These are phyloP conservation scores for Tanacetum coccineum DNA, from an alignment of 129 eudicot species.

Conservation along the genomic window DNA sequence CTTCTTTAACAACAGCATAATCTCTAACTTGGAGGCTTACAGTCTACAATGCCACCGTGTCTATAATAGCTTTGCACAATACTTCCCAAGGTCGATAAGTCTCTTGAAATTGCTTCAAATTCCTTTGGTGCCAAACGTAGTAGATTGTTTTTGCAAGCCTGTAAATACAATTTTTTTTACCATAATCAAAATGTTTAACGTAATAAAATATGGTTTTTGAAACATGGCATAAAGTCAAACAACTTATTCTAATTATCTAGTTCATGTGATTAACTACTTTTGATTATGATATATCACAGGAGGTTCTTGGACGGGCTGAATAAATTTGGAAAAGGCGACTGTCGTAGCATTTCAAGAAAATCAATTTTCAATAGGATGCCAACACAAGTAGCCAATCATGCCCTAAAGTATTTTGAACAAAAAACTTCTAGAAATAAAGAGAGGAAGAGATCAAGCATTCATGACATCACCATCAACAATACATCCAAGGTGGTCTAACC, in stretches of 20 bases:
- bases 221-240: not conserved
- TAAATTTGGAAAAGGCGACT: constrained; percentile 31
- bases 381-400: constrained; percentile 38
- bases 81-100: too few species aligned
- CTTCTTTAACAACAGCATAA: too few species aligned
- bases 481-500: not conserved
- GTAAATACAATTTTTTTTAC: too few species aligned
- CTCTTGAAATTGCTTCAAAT: too few species aligned
- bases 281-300: not conserved
- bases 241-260: not conserved
- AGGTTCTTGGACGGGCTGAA: constrained; percentile 28
- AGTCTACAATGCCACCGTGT: too few species aligned
- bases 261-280: not conserved
- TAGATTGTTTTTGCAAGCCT: too few species aligned
- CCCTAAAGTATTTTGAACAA: constrained; percentile 34
- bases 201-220: too few species aligned
- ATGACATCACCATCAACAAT: constrained; percentile 12
- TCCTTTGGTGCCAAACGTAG: too few species aligned
- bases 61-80: too few species aligned
- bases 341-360: constrained; percentile 39
- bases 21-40: too few species aligned
- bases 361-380: constrained; percentile 27
- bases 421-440: constrained; percentile 9
- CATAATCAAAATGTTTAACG: too few species aligned
- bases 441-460: constrained; percentile 18